Conservation (phyloP, 768 basidiomycete genomes). For the Dioszegia crocea region DNA sequence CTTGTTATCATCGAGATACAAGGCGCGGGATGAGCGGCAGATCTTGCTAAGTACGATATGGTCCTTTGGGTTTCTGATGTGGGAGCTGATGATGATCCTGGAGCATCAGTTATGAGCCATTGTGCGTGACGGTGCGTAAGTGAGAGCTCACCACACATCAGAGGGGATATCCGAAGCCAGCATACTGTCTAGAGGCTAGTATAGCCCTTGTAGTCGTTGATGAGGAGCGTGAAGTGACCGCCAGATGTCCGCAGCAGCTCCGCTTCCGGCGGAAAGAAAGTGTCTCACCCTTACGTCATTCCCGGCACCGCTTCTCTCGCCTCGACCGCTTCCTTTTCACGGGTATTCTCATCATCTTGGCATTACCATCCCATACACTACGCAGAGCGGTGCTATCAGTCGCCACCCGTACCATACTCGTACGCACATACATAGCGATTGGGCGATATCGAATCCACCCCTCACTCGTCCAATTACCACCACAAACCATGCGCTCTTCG, state of each 20-base stretch:
- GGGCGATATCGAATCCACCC: too few species aligned
- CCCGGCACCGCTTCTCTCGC: background rate
- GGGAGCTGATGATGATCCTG: background rate
- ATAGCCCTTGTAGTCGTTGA: too few species aligned
- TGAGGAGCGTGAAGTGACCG: too few species aligned
- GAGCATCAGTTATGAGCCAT: background rate
- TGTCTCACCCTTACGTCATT: background rate
- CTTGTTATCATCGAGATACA: background rate
- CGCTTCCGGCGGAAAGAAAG: too few species aligned
- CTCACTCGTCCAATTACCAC: too few species aligned
- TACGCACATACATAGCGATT: too few species aligned
- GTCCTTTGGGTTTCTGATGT: background rate
- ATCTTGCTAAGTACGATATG: constrained; percentile 5
- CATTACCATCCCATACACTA: background rate
- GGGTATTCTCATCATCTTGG: background rate
- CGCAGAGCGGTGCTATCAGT: too few species aligned
- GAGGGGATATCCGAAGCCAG: background rate
- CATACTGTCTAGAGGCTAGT: background rate
- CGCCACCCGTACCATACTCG: too few species aligned
- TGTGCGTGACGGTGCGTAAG: background rate
- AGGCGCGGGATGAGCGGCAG: background rate
- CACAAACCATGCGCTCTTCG: background rate
- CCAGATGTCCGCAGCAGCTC: too few species aligned
- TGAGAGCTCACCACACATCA: background rate
- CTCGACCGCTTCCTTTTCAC: background rate